Evolutionary conservation across 2,329 filamentous ascomycete species (phyloP).

Genomic region (Fusarium torreyae): DNA sequence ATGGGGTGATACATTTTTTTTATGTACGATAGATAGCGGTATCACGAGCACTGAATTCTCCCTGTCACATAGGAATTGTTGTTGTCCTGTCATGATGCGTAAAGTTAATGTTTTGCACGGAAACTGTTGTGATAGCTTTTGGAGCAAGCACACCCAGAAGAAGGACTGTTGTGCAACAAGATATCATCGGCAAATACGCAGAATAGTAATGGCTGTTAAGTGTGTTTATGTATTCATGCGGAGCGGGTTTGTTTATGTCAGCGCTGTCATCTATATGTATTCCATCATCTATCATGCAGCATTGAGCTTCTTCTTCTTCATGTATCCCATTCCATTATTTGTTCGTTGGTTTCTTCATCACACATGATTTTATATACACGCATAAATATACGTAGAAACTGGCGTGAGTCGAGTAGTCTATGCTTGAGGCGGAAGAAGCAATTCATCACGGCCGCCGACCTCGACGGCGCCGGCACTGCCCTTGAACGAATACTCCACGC

Average conservation of each 20-base stretch:
- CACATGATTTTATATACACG: slow-evolving; percentile 13
- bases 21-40: slow-evolving; percentile 41
- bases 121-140: background rate
- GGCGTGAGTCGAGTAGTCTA: slow-evolving; percentile 4
- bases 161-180: background rate
- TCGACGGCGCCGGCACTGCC: slow-evolving; percentile 48
- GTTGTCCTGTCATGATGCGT: background rate
- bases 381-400: background rate
- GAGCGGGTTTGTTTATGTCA: background rate
- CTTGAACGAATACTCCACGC: slow-evolving; percentile 62
- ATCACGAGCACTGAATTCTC: slow-evolving; percentile 22
- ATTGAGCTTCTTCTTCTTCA: background rate
- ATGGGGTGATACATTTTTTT: slow-evolving; percentile 17
- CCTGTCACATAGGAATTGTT: slow-evolving; percentile 7
- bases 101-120: background rate
- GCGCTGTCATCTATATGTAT: slow-evolving; percentile 2
- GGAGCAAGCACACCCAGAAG: background rate
- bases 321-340: slow-evolving; percentile 1
- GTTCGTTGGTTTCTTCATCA: slow-evolving; percentile 19
- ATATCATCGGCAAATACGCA: background rate
- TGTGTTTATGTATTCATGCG: background rate
- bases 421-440: slow-evolving; percentile 43
- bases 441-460: slow-evolving; percentile 43
- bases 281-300: background rate
- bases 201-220: background rate